Evolutionary conservation across 768 basidiomycete species (phyloP).

Genomic region (Tulasnella sp.): DNA sequence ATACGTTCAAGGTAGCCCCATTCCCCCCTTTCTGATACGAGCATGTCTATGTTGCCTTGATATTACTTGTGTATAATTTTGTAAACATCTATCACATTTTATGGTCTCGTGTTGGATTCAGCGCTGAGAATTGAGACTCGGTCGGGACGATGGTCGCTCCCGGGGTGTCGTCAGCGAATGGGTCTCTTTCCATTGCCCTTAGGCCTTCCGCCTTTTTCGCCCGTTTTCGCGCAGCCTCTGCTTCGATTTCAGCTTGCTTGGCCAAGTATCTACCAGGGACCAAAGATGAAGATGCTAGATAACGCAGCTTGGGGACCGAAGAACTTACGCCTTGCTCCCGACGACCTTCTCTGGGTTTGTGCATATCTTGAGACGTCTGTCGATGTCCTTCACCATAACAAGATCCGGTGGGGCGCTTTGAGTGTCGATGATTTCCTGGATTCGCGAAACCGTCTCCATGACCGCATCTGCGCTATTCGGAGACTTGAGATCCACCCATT

Average conservation of each 20-base stretch:
- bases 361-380: constrained; percentile 78
- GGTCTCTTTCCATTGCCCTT: constrained; percentile 49
- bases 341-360: constrained; percentile 95
- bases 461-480: constrained; percentile 34
- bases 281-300: constrained; percentile 2
- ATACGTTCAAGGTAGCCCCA: not conserved
- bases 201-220: constrained; percentile 42
- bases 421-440: constrained; percentile 53
- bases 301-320: not conserved
- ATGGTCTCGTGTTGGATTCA: not conserved
- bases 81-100: not conserved
- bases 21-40: not conserved
- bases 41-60: not conserved
- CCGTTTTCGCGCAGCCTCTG: constrained; percentile 63
- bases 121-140: not conserved
- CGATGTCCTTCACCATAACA: constrained; percentile 82
- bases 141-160: not conserved
- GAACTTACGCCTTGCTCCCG: constrained; percentile 78
- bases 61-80: not conserved
- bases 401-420: constrained; percentile 66
- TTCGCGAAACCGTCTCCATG: constrained; percentile 45
- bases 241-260: constrained; percentile 68
- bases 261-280: constrained; percentile 34
- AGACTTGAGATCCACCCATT: constrained; percentile 55
- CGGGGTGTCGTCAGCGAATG: constrained; percentile 54